A percentile compares a stretch with the other conserved stretches of the same genome.
Evolutionary conservation across 208 protist species (phyloP).

Genomic region (Polymyxa betae): DNA sequence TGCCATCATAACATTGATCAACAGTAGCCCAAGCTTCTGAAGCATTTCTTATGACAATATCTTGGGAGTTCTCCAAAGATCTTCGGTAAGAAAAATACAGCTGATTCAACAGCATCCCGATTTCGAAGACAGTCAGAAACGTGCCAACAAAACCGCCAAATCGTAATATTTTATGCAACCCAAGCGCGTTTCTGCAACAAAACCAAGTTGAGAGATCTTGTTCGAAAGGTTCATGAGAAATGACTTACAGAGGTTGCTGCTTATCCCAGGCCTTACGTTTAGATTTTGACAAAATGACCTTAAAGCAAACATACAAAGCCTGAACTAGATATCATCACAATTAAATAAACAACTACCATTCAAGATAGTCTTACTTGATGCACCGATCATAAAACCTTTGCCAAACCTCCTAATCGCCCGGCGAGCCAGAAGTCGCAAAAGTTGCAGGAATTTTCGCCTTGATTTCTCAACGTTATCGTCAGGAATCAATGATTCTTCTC

Average conservation of each 20-base stretch:
- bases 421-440: not conserved
- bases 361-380: not conserved
- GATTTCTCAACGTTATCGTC: not conserved
- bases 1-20: not conserved
- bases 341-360: not conserved
- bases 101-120: not conserved
- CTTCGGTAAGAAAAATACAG: not conserved
- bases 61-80: too few relatives aligned
- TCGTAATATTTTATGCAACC: not conserved
- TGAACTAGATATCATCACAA: not conserved
- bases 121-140: not conserved
- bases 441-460: not conserved
- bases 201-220: not conserved
- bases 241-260: not conserved
- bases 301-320: not conserved
- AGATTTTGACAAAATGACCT: not conserved
- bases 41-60: too few relatives aligned
- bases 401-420: not conserved
- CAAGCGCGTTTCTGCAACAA: not conserved
- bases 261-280: not conserved
- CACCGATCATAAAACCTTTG: conserved; percentile 11
- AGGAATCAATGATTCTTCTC: not conserved
- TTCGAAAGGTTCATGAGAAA: not conserved
- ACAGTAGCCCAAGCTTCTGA: too few relatives aligned
- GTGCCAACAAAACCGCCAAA: not conserved